Evolutionary conservation across 2,329 filamentous ascomycete species (phyloP), one percentile per base, ranked within the genome.

Genomic region (Fusarium tuaranense): DNA sequence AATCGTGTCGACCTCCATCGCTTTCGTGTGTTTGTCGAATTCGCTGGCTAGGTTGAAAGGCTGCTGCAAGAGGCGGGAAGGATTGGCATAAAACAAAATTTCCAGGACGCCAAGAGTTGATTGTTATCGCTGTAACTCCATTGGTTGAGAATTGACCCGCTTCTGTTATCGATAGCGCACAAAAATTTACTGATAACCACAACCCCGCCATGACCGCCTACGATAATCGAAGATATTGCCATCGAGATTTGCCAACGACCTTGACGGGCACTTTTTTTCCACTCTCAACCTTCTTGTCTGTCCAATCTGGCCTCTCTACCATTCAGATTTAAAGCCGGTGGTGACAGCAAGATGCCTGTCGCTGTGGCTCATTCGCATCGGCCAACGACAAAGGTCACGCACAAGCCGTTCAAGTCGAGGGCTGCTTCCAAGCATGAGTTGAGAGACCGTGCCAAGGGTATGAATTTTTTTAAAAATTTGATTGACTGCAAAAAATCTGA

Each of bases 341-440:
- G 90, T 83, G 87, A 88, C 83, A 88, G 88, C 84, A 93, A 89
- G 79, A 97, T 97, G 94, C 92, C 94, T 81, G 89, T 91, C 84
- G 87, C 88, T 70, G 88, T 90, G 80, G 82, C 88, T 77, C 95
- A 98, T 84, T 95, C 96, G 81, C 97, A 99, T 84, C 91, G 96
- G 83, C 94, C 94, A 80, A 98, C 95, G 68, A 98, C 95, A 64
- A 99, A 98, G 88, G 87, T 91, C 79, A 86, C 89, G 76, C 92
- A 98, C 85, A 99, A 99, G 87, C 83, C 92, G 30, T 99, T 95
- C 89, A 99, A 99, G 86, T 95, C 94, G 68, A 92, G 92, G 82
- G 95, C 98, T 86, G 91, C 95, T 46, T 95, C 94, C 72, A 98
- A 98, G 84, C 92, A 94, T 80, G 90, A 94, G 68, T 84, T 98